phyloP scores from a whole-genome alignment of 345 rosid species.

The Euphorbia lathyris region DNA sequence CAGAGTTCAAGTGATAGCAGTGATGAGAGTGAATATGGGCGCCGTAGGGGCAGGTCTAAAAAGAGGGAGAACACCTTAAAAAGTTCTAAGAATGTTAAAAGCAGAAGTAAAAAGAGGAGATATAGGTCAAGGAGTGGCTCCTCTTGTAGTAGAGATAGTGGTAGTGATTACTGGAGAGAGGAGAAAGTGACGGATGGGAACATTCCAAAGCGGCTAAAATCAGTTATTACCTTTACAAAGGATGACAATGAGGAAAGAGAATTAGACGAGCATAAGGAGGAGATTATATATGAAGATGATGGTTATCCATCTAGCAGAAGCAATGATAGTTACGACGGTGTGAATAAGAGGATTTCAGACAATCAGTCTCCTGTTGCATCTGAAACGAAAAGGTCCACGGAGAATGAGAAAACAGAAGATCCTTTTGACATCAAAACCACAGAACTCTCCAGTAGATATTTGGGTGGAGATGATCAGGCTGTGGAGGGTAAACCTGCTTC shows the following conservation, averaged over 20 bases:
- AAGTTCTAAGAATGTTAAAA: constrained; percentile 24
- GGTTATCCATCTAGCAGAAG: constrained; percentile 57
- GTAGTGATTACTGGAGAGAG: constrained; percentile 29
- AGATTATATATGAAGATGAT: constrained; percentile 43
- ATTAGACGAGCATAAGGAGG: constrained; percentile 42
- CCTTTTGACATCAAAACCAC: constrained; percentile 19
- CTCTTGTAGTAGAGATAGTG: constrained; percentile 24
- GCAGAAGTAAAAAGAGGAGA: constrained; percentile 23
- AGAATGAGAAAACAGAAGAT: constrained; percentile 36
- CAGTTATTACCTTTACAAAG: constrained; percentile 44
- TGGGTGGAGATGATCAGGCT: constrained; percentile 17
- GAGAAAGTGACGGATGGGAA: constrained; percentile 33
- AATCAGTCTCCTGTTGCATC: constrained; percentile 23
- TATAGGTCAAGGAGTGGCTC: constrained; percentile 39
- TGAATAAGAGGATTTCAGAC: constrained; percentile 30
- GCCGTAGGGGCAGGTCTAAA: constrained; percentile 31
- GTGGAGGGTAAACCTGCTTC: constrained; percentile 18
- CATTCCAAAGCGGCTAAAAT: constrained; percentile 46
- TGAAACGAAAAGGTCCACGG: constrained; percentile 18
- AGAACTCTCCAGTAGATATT: constrained; percentile 15
- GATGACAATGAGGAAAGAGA: constrained; percentile 27
- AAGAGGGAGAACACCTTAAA: constrained; percentile 28
- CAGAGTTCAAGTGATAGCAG: constrained; percentile 19
- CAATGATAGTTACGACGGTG: constrained; percentile 43
- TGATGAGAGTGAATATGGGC: constrained; percentile 44